phyloP scores from a whole-genome alignment of 495 filamentous ascomycete species.

The Lentithecium fluviatile region DNA sequence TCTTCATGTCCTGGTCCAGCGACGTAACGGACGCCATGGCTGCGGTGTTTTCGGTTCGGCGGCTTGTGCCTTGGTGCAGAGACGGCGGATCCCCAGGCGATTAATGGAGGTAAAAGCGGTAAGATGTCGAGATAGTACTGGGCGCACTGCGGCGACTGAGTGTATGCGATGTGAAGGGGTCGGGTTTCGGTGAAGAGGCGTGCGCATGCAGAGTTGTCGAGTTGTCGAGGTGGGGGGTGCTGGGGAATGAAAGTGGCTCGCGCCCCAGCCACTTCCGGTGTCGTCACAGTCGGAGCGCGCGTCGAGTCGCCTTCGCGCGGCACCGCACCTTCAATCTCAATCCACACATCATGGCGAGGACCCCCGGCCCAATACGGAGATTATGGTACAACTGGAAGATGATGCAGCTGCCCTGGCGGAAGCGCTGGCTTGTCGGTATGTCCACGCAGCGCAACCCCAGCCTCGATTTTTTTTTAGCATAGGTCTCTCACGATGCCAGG shows the following conservation, averaged over 20 bases:
- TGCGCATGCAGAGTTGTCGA: slow-evolving; percentile 13
- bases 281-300: slow-evolving; percentile 30
- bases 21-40: slow-evolving; percentile 92
- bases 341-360: slow-evolving; percentile 32
- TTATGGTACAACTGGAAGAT: slow-evolving; percentile 85
- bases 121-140: too few relatives aligned
- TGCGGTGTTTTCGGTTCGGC: slow-evolving; percentile 3
- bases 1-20: slow-evolving; percentile 92
- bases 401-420: slow-evolving; percentile 82
- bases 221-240: slow-evolving; percentile 3
- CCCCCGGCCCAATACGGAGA: slow-evolving; percentile 44
- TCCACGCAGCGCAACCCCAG: neutral
- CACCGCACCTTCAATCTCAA: neutral
- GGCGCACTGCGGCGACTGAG: too few relatives aligned
- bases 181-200: neutral
- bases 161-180: neutral
- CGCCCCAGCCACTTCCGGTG: slow-evolving; percentile 16
- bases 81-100: neutral
- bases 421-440: slow-evolving; percentile 72
- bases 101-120: slow-evolving; percentile 2
- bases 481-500: too few relatives aligned
- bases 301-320: slow-evolving; percentile 4
- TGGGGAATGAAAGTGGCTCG: neutral
- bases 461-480: too few relatives aligned
- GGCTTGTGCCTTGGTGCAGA: slow-evolving; percentile 4